Conservation (phyloP, 2,329 filamentous ascomycete genomes). For the Colletotrichum lupini region DNA sequence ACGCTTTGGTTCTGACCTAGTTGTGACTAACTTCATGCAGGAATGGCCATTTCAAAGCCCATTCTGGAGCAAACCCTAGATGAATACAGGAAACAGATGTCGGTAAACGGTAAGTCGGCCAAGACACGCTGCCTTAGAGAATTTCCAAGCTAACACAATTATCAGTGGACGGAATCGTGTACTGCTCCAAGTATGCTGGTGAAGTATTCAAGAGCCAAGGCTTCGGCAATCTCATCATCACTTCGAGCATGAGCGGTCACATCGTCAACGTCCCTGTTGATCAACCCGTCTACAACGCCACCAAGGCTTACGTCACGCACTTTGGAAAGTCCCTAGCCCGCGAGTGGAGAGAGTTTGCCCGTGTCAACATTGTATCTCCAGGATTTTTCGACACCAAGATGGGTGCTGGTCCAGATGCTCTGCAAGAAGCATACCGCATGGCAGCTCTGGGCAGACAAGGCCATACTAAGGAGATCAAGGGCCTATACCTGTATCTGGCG, state of each 20-base stretch:
- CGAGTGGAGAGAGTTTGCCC: constrained; percentile 68
- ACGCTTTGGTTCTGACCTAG: rapidly evolving
- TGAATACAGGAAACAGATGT: constrained; percentile 63
- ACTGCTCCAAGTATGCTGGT: constrained; percentile 55
- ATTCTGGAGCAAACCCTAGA: constrained; percentile 64
- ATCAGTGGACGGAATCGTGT: constrained; percentile 57
- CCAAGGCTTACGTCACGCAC: constrained; percentile 66
- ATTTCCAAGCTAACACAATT: constrained; percentile 6
- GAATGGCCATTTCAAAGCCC: constrained; percentile 64
- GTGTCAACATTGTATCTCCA: constrained; percentile 65
- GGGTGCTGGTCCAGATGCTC: constrained; percentile 54
- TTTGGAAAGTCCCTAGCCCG: constrained; percentile 65
- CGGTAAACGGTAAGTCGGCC: constrained; percentile 59
- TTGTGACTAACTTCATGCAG: constrained; percentile 13
- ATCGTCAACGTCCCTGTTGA: constrained; percentile 64
- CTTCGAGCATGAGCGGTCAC: constrained; percentile 59
- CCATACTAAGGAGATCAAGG: constrained; percentile 74
- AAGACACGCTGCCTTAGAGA: neutral
- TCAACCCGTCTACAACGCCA: constrained; percentile 58
- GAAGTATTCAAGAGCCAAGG: constrained; percentile 55
- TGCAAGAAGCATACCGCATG: constrained; percentile 62
- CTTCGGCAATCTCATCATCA: constrained; percentile 63
- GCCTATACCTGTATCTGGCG: constrained; percentile 64
- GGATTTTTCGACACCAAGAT: constrained; percentile 68
- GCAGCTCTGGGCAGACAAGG: constrained; percentile 65